Evolutionary conservation across 2,329 filamentous ascomycete genomes (phyloP).

Genomic region (Balansia obtecta): DNA sequence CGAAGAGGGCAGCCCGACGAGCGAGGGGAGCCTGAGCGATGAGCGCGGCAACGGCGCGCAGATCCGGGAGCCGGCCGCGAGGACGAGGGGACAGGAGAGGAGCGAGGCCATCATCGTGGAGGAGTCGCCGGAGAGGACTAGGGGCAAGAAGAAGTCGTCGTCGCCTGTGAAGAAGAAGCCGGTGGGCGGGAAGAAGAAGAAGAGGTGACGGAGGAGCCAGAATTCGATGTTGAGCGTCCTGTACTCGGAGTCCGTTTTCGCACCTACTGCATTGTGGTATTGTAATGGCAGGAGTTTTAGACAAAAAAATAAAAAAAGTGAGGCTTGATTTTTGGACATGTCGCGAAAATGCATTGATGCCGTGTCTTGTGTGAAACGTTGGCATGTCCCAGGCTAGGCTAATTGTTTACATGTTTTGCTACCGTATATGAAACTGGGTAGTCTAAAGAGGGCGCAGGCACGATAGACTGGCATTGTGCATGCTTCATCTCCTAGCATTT

Average conservation of each 20-base stretch:
- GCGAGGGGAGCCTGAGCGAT: constrained; percentile 25
- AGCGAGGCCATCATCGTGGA: constrained; percentile 29
- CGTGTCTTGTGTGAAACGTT: too few species aligned
- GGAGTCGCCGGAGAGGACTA: constrained; percentile 19
- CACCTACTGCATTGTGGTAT: neutral
- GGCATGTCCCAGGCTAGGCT: too few species aligned
- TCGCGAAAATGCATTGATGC: too few species aligned
- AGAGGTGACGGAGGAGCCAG: constrained; percentile 14
- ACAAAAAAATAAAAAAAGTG: too few species aligned
- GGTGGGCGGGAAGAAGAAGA: constrained; percentile 21
- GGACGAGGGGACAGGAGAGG: constrained; percentile 11
- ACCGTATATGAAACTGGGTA: too few species aligned
- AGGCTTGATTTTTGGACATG: too few species aligned
- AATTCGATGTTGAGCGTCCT: neutral
- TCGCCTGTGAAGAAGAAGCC: constrained; percentile 29
- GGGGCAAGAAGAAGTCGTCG: constrained; percentile 29
- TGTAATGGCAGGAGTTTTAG: neutral
- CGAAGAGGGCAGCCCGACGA: constrained; percentile 22
- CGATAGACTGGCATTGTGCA: too few species aligned
- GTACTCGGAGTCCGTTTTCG: constrained; percentile 2
- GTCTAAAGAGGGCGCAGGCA: too few species aligned
- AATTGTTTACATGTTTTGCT: too few species aligned
- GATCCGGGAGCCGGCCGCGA: constrained; percentile 14
- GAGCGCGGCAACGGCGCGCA: constrained; percentile 23
- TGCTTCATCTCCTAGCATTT: too few species aligned